Base-by-base conservation (phyloP, 2,329 filamentous ascomycete genomes). In the Purpureocillium takamizusanense region DNA sequence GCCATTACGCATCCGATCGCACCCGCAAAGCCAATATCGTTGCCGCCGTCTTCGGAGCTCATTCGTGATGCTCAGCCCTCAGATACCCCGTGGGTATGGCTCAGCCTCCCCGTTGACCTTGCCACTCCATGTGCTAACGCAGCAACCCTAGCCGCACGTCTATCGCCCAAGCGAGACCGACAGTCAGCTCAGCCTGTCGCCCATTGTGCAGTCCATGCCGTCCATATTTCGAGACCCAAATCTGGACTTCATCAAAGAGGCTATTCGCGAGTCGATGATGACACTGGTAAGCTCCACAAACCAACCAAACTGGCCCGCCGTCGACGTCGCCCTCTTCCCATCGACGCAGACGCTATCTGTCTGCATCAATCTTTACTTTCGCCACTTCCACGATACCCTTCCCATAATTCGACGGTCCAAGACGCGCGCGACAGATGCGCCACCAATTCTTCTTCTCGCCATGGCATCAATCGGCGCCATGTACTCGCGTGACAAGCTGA, bases 311-410 rank as follows among this genome's bases (percentile, higher is more conserved):
- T 35, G 38, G 31, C 38, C 38, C 2, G 32, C 28, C n/a, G 33
- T 40, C 11, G 38, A 40, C 15, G 11, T 25, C 6, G 15, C 27
- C 21, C 35, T 23, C 32, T 36, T 40, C 28, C 38, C 38, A 11
- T 40, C 38, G 8, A 16, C 38, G 3, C 16, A 36, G 25, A 35
- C 32, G 6, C 33, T 40, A 7, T 40, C 38, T n/a, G 15, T 31
- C 9, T 40, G 38, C 18, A 29, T 40, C 28, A 40, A 40, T 18
- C 32, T 40, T 13, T 40, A 40, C 16, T 40, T 39, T 16, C 38
- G 38, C 18, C 38, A 39, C n/a, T 40, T 40, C 16, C 38, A 40
- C 18, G 32, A 40, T 11, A 23, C 27, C 11, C 21, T 40, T 7
- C 38, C 38, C 10, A 36, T 40, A 17, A 27, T 40, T 11, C 15